Evolutionary conservation across 768 basidiomycete species (phyloP), one percentile per base, ranked within the genome.

Genomic region (Mycena chlorophos): DNA sequence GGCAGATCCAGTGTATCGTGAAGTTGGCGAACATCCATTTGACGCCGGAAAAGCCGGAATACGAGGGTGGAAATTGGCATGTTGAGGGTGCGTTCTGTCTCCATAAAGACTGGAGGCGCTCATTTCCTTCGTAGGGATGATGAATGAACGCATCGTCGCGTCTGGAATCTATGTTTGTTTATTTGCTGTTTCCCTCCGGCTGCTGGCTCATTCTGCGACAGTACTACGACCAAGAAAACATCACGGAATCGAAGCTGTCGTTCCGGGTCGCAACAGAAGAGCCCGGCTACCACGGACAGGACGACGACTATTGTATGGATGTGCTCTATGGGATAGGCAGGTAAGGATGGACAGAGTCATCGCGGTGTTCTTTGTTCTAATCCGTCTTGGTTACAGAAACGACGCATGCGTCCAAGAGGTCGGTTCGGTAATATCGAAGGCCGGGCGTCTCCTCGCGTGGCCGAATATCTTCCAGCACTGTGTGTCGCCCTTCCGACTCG

Each of bases 391-490:
- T n/a, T n/a, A n/a, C n/a, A 46, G 22, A 25, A n/a, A 46, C 45
- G 52, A 66, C 10, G 51, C 68, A 14, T 55, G 58, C 0, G 54
- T 74, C 1, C 69, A 74, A 57, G 48, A 68, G 10, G 43, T 75
- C 6, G 77, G 77, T 0, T 45, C 63, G 0, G 63, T 79, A 14
- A 62, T 66, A 6, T 73, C 76, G 4, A 61, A 61, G 1, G 68
- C 72, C 49, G 73, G 71, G 1, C 67, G 77, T 6, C 63, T 71
- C 14, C 57, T 78, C 38, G 71, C 71, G 0, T 78, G 76, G 60
- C 77, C 77, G 1, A 78, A 78, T 55, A 61, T 75, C 48, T 66
- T 73, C 27, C 76, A 77, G 52, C 75, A 79, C 56, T 69, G 64
- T 22, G 73, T 78, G 3, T 56, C 58, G 29, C 45, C 45, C 13